Conservation (phyloP, 2,329 filamentous ascomycete genomes). For the Aspergillus amoenus region DNA sequence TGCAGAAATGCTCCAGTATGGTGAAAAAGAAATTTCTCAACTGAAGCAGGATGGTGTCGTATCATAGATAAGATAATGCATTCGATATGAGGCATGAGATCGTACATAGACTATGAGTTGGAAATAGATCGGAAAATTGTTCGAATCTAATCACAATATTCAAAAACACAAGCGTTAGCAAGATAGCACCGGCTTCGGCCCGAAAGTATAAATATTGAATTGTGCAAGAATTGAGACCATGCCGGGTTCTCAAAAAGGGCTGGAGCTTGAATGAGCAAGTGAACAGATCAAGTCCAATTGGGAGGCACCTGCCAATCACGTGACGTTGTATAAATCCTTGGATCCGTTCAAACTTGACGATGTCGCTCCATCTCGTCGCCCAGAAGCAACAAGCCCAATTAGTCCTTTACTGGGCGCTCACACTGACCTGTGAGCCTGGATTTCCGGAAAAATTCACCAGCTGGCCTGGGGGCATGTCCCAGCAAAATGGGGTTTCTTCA, state of each 20-base stretch:
- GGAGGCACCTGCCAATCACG: conserved; percentile 18
- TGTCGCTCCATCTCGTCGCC: not conserved
- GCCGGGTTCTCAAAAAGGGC: no score
- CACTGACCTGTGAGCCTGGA: not conserved
- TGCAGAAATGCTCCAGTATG: conserved; percentile 61
- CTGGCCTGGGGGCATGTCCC: conserved; percentile 22
- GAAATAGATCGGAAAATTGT: not conserved
- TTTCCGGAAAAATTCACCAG: not conserved
- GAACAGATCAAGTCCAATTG: not conserved
- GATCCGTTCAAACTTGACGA: conserved; percentile 15
- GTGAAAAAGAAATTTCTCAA: conserved; percentile 56
- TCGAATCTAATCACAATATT: not conserved
- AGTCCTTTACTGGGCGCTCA: not conserved
- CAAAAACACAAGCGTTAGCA: not conserved
- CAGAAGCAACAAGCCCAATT: not conserved
- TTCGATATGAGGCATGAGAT: not conserved
- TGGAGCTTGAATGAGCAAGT: no score
- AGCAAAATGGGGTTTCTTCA: conserved; percentile 23
- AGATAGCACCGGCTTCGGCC: not conserved
- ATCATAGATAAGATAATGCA: conserved; percentile 36
- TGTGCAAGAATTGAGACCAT: not conserved
- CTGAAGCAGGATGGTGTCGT: conserved; percentile 69
- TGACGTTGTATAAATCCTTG: conserved; percentile 31
- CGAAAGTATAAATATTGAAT: not conserved
- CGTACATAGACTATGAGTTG: not conserved